These are phyloP conservation scores for Sporothrix phasma DNA, from an alignment of 2,329 filamentous ascomycete genomes.

Conservation along the genomic window DNA sequence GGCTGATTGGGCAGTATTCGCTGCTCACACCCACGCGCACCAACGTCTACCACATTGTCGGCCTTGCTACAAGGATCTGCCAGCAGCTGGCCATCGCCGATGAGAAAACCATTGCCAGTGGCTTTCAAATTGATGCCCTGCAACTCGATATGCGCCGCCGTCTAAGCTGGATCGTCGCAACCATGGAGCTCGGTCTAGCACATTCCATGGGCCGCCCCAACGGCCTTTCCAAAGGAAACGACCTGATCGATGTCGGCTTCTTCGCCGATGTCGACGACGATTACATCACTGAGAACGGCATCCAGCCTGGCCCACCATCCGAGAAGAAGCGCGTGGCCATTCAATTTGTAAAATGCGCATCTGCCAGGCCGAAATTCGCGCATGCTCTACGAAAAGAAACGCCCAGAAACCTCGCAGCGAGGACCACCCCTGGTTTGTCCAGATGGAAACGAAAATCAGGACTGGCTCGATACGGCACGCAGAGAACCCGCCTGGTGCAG, in stretches of 20 bases:
- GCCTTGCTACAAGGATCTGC: conserved; percentile 75
- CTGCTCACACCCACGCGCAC: conserved; percentile 84
- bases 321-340: conserved; percentile 82
- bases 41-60: conserved; percentile 87
- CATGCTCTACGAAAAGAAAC: conserved; percentile 76
- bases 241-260: conserved; percentile 76
- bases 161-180: conserved; percentile 76
- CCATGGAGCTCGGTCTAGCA: conserved; percentile 81
- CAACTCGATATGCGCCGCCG: conserved; percentile 84
- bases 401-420: conserved; percentile 66
- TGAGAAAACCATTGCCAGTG: conserved; percentile 72
- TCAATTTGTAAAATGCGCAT: conserved; percentile 90
- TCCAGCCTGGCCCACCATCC: conserved; percentile 60
- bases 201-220: conserved; percentile 81
- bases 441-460: conserved; percentile 67
- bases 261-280: conserved; percentile 75
- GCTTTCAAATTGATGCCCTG: conserved; percentile 53
- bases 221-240: conserved; percentile 70
- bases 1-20: conserved; percentile 83
- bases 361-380: conserved; percentile 79
- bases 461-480: conserved; percentile 71
- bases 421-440: conserved; percentile 73
- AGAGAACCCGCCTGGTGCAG: conserved; percentile 62
- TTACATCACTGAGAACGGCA: conserved; percentile 68
- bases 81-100: conserved; percentile 82